Conservation (phyloP, 192 early-diverging fungal species). For the Powellomyces hirtus region DNA sequence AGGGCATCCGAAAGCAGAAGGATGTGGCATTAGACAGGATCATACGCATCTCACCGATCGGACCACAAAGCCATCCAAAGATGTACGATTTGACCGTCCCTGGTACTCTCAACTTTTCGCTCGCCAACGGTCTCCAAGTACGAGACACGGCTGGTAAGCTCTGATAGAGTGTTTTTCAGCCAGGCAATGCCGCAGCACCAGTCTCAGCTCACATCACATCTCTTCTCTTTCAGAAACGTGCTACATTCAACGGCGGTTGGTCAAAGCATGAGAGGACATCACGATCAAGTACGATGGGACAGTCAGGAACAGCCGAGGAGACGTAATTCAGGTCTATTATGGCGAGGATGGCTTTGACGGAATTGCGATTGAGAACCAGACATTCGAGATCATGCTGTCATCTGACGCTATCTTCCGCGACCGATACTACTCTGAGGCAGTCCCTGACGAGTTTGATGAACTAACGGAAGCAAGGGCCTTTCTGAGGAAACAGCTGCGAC, state of each 20-base stretch:
- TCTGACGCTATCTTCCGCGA: slow-evolving; percentile 70
- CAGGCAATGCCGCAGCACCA: no score
- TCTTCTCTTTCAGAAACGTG: slow-evolving; percentile 98
- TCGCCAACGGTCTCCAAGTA: no score
- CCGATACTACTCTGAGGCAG: slow-evolving; percentile 78
- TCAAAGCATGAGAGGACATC: slow-evolving; percentile 97
- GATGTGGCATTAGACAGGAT: no score
- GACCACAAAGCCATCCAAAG: no score
- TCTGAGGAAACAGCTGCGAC: slow-evolving; percentile 63
- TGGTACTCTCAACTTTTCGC: no score
- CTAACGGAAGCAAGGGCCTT: slow-evolving; percentile 48
- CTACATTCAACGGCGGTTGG: slow-evolving; percentile 97
- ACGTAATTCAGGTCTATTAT: slow-evolving; percentile 94
- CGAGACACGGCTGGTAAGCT: no score
- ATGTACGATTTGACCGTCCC: no score
- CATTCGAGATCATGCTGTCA: slow-evolving; percentile 68
- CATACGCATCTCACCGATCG: no score
- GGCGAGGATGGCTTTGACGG: slow-evolving; percentile 99
- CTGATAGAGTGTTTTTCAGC: no score
- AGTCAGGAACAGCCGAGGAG: slow-evolving; percentile 88
- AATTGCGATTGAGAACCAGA: slow-evolving; percentile 82
- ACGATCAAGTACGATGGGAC: slow-evolving; percentile 98
- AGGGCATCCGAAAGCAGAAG: no score
- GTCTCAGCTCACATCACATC: no score
- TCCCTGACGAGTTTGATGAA: slow-evolving; percentile 60